Conservation (phyloP, 768 basidiomycete species). For the Leccinum subtestaceum region DNA sequence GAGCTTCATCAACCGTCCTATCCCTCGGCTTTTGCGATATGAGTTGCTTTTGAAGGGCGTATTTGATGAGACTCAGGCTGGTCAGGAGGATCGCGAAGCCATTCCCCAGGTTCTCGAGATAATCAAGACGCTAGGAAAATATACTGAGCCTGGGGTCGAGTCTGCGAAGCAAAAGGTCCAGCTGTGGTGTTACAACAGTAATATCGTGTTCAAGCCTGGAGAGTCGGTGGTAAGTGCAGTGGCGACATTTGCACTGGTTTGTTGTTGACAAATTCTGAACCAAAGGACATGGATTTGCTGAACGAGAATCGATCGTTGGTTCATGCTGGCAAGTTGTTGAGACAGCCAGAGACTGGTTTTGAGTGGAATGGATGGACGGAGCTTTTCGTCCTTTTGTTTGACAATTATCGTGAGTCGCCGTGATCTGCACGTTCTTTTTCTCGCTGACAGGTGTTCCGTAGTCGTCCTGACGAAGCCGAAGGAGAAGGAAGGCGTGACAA, state of each 20-base stretch:
- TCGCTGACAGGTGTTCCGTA: slow-evolving; percentile 31
- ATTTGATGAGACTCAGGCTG: slow-evolving; percentile 66
- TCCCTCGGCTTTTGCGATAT: slow-evolving; percentile 86
- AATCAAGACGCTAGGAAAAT: slow-evolving; percentile 82
- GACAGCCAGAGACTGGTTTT: slow-evolving; percentile 86
- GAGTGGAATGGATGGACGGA: slow-evolving; percentile 91
- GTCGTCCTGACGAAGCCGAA: slow-evolving; percentile 89
- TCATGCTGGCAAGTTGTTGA: slow-evolving; percentile 75
- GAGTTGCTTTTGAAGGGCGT: slow-evolving; percentile 81
- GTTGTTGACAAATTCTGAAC: slow-evolving; percentile 1
- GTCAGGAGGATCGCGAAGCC: slow-evolving; percentile 76
- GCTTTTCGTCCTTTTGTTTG: slow-evolving; percentile 86
- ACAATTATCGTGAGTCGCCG: slow-evolving; percentile 80
- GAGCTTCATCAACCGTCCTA: slow-evolving; percentile 88
- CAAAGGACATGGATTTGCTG: slow-evolving; percentile 85
- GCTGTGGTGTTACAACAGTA: slow-evolving; percentile 80
- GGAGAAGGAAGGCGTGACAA: slow-evolving; percentile 70
- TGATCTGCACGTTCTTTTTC: background rate
- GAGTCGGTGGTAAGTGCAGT: slow-evolving; percentile 54
- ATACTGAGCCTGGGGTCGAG: slow-evolving; percentile 81
- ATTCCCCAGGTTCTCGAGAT: slow-evolving; percentile 87
- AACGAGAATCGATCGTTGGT: slow-evolving; percentile 82
- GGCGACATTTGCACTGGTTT: background rate
- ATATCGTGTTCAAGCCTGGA: slow-evolving; percentile 75
- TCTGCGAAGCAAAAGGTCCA: slow-evolving; percentile 88